Conservation (phyloP, 805 yeast genomes). For the Candida nemodendra region DNA sequence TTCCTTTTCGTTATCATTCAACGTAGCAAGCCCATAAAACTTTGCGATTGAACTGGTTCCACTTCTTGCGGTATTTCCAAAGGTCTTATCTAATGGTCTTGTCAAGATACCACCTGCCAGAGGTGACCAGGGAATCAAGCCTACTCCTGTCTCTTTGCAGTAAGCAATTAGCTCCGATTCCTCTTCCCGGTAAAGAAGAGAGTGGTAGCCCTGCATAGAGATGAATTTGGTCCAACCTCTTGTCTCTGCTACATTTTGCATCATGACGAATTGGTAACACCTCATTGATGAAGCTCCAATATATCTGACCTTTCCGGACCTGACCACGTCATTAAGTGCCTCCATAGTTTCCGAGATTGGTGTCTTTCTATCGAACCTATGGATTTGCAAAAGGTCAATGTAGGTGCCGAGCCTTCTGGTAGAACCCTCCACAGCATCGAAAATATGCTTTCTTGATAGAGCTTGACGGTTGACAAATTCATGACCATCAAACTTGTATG, state of each 20-base stretch:
- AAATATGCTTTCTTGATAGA: conserved; percentile 42
- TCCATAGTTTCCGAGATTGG: conserved; percentile 53
- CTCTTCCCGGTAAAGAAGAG: conserved; percentile 55
- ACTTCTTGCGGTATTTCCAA: conserved; percentile 8
- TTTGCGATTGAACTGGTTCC: not conserved
- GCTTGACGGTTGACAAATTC: conserved; percentile 37
- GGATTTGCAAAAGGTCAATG: conserved; percentile 53
- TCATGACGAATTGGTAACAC: conserved; percentile 48
- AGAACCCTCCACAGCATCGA: conserved; percentile 40
- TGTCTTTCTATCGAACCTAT: conserved; percentile 45
- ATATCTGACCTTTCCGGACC: conserved; percentile 46
- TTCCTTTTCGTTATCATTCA: conserved; percentile 28
- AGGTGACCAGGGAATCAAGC: conserved; percentile 61
- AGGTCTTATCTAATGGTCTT: conserved; percentile 36
- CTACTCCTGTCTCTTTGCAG: conserved; percentile 49
- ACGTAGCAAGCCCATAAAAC: conserved; percentile 15
- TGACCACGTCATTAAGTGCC: conserved; percentile 50
- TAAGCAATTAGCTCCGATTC: conserved; percentile 58
- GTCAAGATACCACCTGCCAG: conserved; percentile 52
- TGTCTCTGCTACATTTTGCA: conserved; percentile 55
- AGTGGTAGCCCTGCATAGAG: conserved; percentile 55
- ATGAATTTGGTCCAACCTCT: conserved; percentile 56
- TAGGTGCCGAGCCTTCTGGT: conserved; percentile 50
- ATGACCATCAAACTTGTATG: conserved; percentile 33
- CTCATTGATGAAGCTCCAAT: conserved; percentile 63